These are phyloP conservation scores for Leccinum fibrillosum DNA, from an alignment of 768 basidiomycete genomes.

Conservation along the genomic window DNA sequence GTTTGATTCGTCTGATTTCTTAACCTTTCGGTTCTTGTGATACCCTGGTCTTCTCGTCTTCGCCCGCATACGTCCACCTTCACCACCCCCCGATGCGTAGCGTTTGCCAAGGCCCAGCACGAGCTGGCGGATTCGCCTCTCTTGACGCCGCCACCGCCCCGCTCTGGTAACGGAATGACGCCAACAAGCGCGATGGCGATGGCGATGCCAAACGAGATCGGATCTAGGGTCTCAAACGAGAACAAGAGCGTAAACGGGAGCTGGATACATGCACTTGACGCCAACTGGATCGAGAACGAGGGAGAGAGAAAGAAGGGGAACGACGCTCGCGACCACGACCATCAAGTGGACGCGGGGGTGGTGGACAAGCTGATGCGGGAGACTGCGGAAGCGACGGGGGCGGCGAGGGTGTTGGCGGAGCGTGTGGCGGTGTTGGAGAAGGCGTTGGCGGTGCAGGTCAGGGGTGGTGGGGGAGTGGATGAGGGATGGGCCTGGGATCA, in stretches of 20 bases:
- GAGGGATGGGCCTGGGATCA: not conserved
- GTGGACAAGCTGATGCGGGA: constrained; percentile 19
- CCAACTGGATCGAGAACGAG: not conserved
- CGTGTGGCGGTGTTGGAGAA: constrained; percentile 24
- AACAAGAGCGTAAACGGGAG: not conserved
- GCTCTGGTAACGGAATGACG: not conserved
- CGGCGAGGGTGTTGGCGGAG: constrained; percentile 18
- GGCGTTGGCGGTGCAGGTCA: constrained; percentile 6
- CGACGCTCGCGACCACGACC: not conserved
- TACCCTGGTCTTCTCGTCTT: not conserved
- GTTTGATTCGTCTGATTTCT: not conserved
- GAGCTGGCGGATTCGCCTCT: constrained; percentile 2
- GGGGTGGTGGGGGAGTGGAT: not conserved
- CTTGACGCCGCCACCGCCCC: not conserved
- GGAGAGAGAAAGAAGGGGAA: not conserved
- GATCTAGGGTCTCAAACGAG: not conserved
- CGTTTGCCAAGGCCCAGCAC: constrained; percentile 19
- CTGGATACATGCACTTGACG: not conserved
- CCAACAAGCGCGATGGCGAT: not conserved
- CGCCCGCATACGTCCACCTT: not conserved
- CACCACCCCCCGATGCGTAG: not conserved
- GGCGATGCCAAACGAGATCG: not conserved
- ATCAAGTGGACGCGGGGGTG: not conserved
- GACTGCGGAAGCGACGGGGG: constrained; percentile 15
- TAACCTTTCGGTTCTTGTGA: not conserved